Conservation (phyloP, 495 filamentous ascomycete species). For the Poronia punctata region DNA sequence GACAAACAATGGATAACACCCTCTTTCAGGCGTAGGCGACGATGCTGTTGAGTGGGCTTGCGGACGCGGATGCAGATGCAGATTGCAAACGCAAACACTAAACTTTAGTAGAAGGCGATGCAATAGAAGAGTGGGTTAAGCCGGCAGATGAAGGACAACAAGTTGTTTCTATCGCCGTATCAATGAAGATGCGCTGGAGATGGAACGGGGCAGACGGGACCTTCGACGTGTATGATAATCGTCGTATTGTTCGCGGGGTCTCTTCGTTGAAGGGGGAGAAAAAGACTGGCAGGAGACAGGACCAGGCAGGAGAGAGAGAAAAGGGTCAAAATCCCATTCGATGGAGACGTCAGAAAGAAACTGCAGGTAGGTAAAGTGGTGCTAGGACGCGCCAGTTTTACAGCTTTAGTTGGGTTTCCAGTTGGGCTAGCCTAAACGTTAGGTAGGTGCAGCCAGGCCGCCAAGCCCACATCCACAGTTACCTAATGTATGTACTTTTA, state of each 20-base stretch:
- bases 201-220: slow-evolving; percentile 3
- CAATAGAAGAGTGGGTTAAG: no score
- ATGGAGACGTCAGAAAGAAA: slow-evolving; percentile 9
- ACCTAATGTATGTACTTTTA: no score
- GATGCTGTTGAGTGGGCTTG: no score
- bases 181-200: slow-evolving; percentile 12
- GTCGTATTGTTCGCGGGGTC: slow-evolving; percentile 11
- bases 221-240: slow-evolving; percentile 4
- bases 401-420: background rate
- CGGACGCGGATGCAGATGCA: slow-evolving; percentile 5
- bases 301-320: slow-evolving; percentile 3
- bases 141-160: no score
- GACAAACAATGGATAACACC: no score
- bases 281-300: slow-evolving; percentile 10
- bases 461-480: no score
- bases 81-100: slow-evolving; percentile 1
- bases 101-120: slow-evolving; percentile 5
- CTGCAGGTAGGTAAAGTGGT: no score
- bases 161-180: slow-evolving; percentile 12
- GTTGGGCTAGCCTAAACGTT: background rate
- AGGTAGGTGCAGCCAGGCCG: no score
- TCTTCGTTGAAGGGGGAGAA: background rate
- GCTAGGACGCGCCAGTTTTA: background rate
- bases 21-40: no score
- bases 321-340: background rate